phyloP scores from a whole-genome alignment of 2,329 filamentous ascomycete genomes.

The Phialophora verrucosa region DNA sequence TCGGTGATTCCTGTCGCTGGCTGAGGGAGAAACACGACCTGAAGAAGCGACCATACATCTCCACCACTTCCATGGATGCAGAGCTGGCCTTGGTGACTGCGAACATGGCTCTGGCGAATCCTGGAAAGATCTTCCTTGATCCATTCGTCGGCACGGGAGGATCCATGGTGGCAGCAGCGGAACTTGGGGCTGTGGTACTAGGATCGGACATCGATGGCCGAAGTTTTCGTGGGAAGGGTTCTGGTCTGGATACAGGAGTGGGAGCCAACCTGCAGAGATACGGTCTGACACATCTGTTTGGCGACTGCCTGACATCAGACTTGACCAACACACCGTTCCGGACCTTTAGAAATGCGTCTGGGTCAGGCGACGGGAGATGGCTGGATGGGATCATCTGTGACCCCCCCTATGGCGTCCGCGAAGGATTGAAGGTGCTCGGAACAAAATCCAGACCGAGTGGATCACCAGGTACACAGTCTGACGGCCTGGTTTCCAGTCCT shows the following conservation, averaged over 20 bases:
- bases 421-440: constrained; percentile 87
- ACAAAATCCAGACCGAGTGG: constrained; percentile 59
- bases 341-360: constrained; percentile 44
- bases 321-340: constrained; percentile 83
- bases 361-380: constrained; percentile 49
- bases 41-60: constrained; percentile 92
- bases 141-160: constrained; percentile 95
- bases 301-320: constrained; percentile 84
- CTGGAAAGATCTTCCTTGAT: constrained; percentile 88
- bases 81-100: constrained; percentile 90
- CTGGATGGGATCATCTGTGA: constrained; percentile 95
- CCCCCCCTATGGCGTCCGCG: constrained; percentile 92
- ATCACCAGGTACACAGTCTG: constrained; percentile 39
- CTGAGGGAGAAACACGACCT: constrained; percentile 77
- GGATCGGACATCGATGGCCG: constrained; percentile 95
- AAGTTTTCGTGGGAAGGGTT: constrained; percentile 72
- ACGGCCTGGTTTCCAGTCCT: neutral
- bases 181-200: constrained; percentile 82
- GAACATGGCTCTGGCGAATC: constrained; percentile 81
- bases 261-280: constrained; percentile 86
- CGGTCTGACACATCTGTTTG: constrained; percentile 66
- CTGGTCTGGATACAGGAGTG: constrained; percentile 49
- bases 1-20: constrained; percentile 71
- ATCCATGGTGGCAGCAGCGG: constrained; percentile 85
- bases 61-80: constrained; percentile 96